Evolutionary conservation across 2,329 filamentous ascomycete species (phyloP).

Genomic region (Aureobasidium uvarum): DNA sequence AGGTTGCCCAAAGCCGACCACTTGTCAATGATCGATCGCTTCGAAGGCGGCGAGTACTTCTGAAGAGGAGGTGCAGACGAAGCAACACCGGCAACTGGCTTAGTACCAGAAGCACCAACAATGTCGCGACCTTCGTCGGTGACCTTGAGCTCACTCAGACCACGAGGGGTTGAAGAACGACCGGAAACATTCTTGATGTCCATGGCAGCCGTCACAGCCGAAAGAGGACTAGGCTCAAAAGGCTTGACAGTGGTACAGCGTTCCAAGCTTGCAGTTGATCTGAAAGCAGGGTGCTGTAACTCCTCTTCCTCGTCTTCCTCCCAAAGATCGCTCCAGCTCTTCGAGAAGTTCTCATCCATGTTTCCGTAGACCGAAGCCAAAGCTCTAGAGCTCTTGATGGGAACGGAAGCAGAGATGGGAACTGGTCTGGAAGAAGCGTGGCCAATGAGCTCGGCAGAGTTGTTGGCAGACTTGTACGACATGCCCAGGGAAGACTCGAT

Average conservation of each 20-base stretch:
- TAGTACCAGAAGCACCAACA: conserved; percentile 29
- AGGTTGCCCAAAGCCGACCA: conserved; percentile 87
- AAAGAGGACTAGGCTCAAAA: conserved; percentile 56
- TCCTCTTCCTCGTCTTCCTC: conserved; percentile 85
- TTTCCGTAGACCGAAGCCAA: conserved; percentile 79
- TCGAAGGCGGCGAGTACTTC: conserved; percentile 63
- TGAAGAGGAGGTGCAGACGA: conserved; percentile 41
- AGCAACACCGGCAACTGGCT: conserved; percentile 36
- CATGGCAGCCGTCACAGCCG: conserved; percentile 28
- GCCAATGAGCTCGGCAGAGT: conserved; percentile 54
- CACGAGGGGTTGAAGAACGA: conserved; percentile 52
- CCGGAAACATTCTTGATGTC: conserved; percentile 49
- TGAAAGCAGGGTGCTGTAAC: conserved; percentile 50
- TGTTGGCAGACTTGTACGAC: conserved; percentile 73
- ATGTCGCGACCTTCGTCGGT: conserved; percentile 46
- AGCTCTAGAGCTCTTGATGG: conserved; percentile 59
- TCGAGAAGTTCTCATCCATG: conserved; percentile 76
- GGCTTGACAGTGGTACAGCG: conserved; percentile 46
- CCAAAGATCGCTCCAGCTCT: conserved; percentile 99
- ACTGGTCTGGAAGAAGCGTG: conserved; percentile 60
- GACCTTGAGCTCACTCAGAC: conserved; percentile 56
- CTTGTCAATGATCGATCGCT: conserved; percentile 69
- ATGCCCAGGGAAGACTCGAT: conserved; percentile 77
- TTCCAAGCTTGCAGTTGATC: conserved; percentile 43
- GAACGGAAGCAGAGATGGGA: conserved; percentile 69